Conservation (phyloP, 2,329 filamentous ascomycete genomes). For the Fusarium avenaceum region DNA sequence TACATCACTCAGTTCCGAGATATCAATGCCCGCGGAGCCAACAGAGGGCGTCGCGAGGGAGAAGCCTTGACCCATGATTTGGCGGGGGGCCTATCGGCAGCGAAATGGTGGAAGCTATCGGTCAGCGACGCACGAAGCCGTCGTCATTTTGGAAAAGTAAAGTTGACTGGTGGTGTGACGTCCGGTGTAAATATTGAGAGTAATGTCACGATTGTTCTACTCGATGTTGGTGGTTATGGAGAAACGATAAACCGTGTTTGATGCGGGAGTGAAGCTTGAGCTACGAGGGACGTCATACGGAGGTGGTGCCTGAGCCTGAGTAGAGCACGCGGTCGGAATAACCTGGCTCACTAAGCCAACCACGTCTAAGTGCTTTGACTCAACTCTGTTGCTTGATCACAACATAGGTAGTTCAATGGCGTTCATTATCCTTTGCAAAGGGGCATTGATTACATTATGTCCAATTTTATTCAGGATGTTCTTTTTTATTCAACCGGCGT, state of each 20-base stretch:
- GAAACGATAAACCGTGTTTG: constrained; percentile 1
- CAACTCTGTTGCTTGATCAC: background rate
- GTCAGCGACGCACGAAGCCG: constrained; percentile 36
- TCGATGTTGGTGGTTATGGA: background rate
- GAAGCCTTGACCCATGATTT: constrained; percentile 92
- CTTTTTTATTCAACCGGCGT: too few species aligned
- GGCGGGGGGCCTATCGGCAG: constrained; percentile 23
- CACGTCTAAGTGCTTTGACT: background rate
- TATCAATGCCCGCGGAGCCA: constrained; percentile 92
- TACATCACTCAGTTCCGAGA: constrained; percentile 90
- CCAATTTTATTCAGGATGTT: too few species aligned
- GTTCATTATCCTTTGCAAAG: background rate
- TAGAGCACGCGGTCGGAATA: constrained; percentile 24
- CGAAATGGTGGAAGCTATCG: constrained; percentile 46
- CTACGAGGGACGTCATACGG: constrained; percentile 37
- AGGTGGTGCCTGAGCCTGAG: constrained; percentile 18
- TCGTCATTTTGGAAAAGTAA: constrained; percentile 45
- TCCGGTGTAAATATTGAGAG: background rate
- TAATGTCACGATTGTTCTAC: background rate
- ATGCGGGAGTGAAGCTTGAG: constrained; percentile 24
- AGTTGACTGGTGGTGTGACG: background rate
- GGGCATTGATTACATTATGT: too few species aligned
- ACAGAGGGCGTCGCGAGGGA: constrained; percentile 92
- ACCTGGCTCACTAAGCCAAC: constrained; percentile 20
- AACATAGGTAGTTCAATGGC: background rate